These are phyloP conservation scores for Helenozyma rhizophorensis DNA, from an alignment of 805 yeast genomes.

Conservation along the genomic window DNA sequence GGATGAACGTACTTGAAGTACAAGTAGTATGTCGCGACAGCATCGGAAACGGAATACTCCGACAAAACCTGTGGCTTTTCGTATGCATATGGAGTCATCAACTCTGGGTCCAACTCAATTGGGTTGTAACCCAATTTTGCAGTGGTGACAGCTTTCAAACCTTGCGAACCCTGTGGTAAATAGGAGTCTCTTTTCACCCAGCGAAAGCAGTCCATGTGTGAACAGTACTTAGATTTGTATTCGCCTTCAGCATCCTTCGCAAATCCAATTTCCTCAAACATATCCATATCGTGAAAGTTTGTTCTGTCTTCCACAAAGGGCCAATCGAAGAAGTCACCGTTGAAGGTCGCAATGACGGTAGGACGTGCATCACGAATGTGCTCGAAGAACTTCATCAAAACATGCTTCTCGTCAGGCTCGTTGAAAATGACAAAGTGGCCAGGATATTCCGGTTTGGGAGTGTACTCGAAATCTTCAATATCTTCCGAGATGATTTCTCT, in stretches of 20 bases:
- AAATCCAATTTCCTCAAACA: slow-evolving; percentile 93
- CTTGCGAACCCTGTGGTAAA: slow-evolving; percentile 97
- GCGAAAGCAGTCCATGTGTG: slow-evolving; percentile 94
- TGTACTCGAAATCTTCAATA: slow-evolving; percentile 94
- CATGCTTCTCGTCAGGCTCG: slow-evolving; percentile 76
- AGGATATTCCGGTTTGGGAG: slow-evolving; percentile 94
- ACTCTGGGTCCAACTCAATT: slow-evolving; percentile 92
- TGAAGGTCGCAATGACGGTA: slow-evolving; percentile 95
- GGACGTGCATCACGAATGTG: slow-evolving; percentile 87
- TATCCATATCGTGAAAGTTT: slow-evolving; percentile 72
- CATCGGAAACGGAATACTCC: slow-evolving; percentile 98
- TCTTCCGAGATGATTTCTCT: slow-evolving; percentile 92
- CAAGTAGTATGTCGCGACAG: slow-evolving; percentile 95
- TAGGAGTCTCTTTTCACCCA: slow-evolving; percentile 99
- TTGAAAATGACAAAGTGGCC: slow-evolving; percentile 88
- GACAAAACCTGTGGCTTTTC: slow-evolving; percentile 90
- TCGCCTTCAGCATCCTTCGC: slow-evolving; percentile 86
- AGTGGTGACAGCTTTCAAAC: slow-evolving; percentile 95
- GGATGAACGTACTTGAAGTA: slow-evolving; percentile 98
- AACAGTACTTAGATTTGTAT: slow-evolving; percentile 87
- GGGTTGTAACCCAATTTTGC: slow-evolving; percentile 96
- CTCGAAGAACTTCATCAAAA: slow-evolving; percentile 75
- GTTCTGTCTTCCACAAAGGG: slow-evolving; percentile 94
- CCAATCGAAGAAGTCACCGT: slow-evolving; percentile 99
- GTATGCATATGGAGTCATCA: slow-evolving; percentile 96